phyloP scores from a whole-genome alignment of 768 basidiomycete genomes.

The Dacryopinax spathularia region DNA sequence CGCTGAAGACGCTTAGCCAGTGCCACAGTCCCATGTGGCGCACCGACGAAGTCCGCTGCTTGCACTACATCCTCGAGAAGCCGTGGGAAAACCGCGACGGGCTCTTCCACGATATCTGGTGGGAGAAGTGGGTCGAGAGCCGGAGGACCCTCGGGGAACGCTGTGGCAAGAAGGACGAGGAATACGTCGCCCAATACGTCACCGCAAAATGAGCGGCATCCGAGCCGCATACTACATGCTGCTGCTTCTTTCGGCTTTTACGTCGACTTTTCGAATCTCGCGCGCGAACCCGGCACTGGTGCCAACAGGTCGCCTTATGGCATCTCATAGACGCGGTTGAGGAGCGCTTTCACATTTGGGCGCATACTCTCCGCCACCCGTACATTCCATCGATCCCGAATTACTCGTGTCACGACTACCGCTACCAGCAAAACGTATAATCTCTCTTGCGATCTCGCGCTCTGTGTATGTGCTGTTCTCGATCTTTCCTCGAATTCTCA shows the following conservation, averaged over 20 bases:
- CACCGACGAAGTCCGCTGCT: conserved; percentile 69
- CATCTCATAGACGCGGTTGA: not conserved
- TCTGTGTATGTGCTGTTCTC: not conserved
- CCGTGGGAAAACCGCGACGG: conserved; percentile 51
- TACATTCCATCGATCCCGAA: not conserved
- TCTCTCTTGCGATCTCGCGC: not conserved
- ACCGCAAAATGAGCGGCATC: not conserved
- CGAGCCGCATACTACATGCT: not conserved
- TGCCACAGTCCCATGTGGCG: conserved; percentile 63
- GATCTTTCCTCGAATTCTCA: not conserved
- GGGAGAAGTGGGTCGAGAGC: not conserved
- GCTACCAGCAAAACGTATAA: not conserved
- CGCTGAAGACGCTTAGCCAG: conserved; percentile 66
- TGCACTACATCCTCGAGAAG: conserved; percentile 86
- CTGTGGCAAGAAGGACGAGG: not conserved
- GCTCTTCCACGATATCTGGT: conserved; percentile 2
- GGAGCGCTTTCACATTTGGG: not conserved
- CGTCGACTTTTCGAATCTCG: not conserved
- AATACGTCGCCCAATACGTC: conserved; percentile 1
- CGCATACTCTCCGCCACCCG: not conserved
- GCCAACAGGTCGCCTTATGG: not conserved
- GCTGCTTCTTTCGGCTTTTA: not conserved
- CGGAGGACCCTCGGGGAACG: not conserved
- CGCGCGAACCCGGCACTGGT: not conserved
- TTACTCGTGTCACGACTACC: not conserved